phyloP scores from a whole-genome alignment of 2,329 filamentous ascomycete species.

The Fusarium sp. region DNA sequence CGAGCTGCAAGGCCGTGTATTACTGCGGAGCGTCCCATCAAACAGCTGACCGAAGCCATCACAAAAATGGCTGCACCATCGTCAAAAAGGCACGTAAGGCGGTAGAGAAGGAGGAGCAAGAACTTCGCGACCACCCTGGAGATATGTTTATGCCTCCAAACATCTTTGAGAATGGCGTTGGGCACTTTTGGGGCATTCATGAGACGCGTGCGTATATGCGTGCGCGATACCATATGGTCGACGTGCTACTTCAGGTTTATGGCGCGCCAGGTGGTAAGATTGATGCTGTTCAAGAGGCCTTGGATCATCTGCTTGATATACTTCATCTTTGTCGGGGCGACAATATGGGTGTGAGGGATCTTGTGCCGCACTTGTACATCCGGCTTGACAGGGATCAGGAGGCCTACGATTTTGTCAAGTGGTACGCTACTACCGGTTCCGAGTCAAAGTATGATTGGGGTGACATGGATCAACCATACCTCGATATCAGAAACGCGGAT shows the following conservation, averaged over 20 bases:
- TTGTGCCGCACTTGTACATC: slow-evolving; percentile 54
- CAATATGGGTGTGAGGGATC: slow-evolving; percentile 53
- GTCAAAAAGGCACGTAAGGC: slow-evolving; percentile 45
- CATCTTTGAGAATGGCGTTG: slow-evolving; percentile 50
- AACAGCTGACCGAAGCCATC: slow-evolving; percentile 45
- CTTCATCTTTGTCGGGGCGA: slow-evolving; percentile 56
- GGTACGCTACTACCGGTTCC: slow-evolving; percentile 37
- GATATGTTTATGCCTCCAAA: slow-evolving; percentile 43
- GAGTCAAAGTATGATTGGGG: slow-evolving; percentile 32
- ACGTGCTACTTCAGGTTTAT: slow-evolving; percentile 42
- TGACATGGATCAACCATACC: slow-evolving; percentile 30
- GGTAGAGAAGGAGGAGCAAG: slow-evolving; percentile 49
- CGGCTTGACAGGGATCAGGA: slow-evolving; percentile 60
- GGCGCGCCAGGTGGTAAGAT: slow-evolving; percentile 43
- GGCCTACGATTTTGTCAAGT: slow-evolving; percentile 56
- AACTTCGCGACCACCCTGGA: slow-evolving; percentile 45
- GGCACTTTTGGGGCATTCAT: slow-evolving; percentile 54
- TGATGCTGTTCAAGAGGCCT: slow-evolving; percentile 43
- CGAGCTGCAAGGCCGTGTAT: slow-evolving; percentile 52
- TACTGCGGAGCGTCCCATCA: slow-evolving; percentile 60
- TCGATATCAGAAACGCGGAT: slow-evolving; percentile 52
- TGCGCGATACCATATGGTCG: slow-evolving; percentile 42
- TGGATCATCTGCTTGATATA: slow-evolving; percentile 55
- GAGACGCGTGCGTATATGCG: slow-evolving; percentile 58
- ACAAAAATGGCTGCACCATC: slow-evolving; percentile 52